phyloP scores from a whole-genome alignment of 2,329 filamentous ascomycete species.

The Chaetothyriales sp. region DNA sequence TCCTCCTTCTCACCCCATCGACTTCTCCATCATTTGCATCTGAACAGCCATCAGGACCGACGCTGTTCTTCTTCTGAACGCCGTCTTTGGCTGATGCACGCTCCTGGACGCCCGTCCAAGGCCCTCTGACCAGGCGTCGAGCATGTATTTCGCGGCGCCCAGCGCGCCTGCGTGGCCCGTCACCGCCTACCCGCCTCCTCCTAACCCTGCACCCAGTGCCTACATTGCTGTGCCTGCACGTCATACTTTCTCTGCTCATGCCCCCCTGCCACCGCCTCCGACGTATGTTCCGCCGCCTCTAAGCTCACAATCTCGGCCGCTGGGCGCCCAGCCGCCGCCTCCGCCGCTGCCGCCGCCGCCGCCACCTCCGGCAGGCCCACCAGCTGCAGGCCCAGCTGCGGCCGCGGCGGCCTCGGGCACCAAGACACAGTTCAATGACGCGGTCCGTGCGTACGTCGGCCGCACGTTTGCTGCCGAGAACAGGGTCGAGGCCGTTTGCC shows the following conservation, averaged over 20 bases:
- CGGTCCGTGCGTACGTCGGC: constrained; percentile 79
- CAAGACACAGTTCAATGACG: constrained; percentile 63
- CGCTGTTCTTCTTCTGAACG: not conserved
- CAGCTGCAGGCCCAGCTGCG: constrained; percentile 20
- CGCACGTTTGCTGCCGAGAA: constrained; percentile 71
- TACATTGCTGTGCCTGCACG: constrained; percentile 51
- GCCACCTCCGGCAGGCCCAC: constrained; percentile 13
- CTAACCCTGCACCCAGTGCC: constrained; percentile 33
- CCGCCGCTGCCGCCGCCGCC: constrained; percentile 19
- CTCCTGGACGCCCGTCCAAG: not conserved
- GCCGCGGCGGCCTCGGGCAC: constrained; percentile 34
- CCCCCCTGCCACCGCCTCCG: constrained; percentile 13
- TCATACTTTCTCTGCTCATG: constrained; percentile 40
- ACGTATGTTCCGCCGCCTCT: constrained; percentile 20
- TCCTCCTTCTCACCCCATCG: not conserved
- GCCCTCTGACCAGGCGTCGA: constrained; percentile 1
- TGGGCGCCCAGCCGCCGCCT: constrained; percentile 10
- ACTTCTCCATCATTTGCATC: not conserved
- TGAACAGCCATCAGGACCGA: not conserved
- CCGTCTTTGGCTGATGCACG: not conserved
- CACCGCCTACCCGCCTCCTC: constrained; percentile 9
- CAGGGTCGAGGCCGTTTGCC: constrained; percentile 47
- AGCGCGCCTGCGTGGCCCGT: constrained; percentile 15
- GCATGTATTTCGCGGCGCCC: constrained; percentile 16
- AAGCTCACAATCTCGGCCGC: constrained; percentile 17